Evolutionary conservation across 2,329 filamentous ascomycete genomes (phyloP).

Genomic region (Sarocladiaceae sp.): DNA sequence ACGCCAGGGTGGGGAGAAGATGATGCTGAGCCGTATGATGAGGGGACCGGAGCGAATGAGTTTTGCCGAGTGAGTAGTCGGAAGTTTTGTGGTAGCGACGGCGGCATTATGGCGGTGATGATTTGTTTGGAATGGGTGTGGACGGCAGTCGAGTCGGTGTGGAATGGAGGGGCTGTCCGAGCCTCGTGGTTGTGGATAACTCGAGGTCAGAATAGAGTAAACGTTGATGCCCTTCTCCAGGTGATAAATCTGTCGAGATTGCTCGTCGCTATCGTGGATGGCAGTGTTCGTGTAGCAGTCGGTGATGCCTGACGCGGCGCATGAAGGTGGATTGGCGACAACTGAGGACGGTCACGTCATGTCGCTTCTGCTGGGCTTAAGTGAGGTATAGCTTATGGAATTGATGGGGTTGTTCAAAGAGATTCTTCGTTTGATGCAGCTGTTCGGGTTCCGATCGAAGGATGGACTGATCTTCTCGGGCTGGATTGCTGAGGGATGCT

Average conservation of each 20-base stretch:
- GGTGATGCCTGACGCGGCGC: constrained; percentile 3
- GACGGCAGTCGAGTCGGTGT: too few relatives aligned
- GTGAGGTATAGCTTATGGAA: too few relatives aligned
- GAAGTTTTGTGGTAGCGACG: constrained; percentile 8
- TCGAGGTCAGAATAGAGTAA: too few relatives aligned
- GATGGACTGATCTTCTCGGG: background rate
- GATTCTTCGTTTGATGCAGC: too few relatives aligned
- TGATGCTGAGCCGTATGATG: constrained; percentile 27
- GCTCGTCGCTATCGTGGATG: too few relatives aligned
- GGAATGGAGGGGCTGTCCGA: too few relatives aligned
- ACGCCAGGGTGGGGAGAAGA: constrained; percentile 38
- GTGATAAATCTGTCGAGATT: too few relatives aligned
- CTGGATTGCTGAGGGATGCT: background rate
- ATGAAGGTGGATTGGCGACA: background rate
- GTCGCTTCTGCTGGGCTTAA: too few relatives aligned
- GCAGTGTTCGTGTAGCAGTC: too few relatives aligned
- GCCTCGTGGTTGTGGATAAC: background rate
- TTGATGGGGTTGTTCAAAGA: background rate
- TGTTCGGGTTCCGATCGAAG: too few relatives aligned
- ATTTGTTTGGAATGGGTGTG: background rate
- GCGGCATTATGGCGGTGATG: constrained; percentile 10
- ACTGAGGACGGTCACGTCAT: background rate
- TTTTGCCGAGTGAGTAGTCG: constrained; percentile 18
- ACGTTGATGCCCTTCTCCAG: too few relatives aligned
- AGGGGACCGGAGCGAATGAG: constrained; percentile 28